phyloP scores from a whole-genome alignment of 2,329 filamentous ascomycete species.

The Trichoderma citrinoviride region DNA sequence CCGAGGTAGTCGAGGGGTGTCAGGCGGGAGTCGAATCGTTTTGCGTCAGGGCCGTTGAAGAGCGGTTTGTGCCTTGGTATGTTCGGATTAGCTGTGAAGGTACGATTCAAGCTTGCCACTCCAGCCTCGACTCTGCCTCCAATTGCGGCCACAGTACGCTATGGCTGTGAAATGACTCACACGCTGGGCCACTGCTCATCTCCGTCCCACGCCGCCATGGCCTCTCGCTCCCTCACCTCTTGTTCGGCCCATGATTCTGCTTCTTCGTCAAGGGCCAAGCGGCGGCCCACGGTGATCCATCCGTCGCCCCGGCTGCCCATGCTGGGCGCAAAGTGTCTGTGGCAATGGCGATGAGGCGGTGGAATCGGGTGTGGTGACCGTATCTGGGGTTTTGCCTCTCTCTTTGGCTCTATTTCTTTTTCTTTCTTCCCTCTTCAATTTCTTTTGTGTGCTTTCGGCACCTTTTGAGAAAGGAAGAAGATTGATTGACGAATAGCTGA shows the following conservation, averaged over 20 bases:
- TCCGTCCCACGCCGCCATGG: conserved; percentile 34
- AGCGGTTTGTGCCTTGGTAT: conserved; percentile 32
- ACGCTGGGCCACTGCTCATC: conserved; percentile 37
- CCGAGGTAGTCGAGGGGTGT: conserved; percentile 39
- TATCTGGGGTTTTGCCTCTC: neutral
- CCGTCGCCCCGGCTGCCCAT: conserved; percentile 34
- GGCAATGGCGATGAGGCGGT: neutral
- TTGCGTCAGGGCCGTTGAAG: conserved; percentile 34
- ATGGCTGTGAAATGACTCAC: conserved; percentile 27
- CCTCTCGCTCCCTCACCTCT: conserved; percentile 32
- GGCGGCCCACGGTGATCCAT: conserved; percentile 36
- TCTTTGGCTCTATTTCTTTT: neutral
- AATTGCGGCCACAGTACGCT: neutral
- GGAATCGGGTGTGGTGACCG: neutral
- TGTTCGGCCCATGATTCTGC: conserved; percentile 30
- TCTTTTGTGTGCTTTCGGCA: neutral
- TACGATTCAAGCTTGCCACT: neutral
- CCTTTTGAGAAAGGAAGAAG: neutral
- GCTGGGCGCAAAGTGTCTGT: neutral
- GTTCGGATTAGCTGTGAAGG: neutral
- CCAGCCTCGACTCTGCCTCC: neutral
- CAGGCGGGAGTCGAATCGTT: conserved; percentile 36
- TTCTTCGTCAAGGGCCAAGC: conserved; percentile 26
- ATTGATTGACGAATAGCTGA: neutral
- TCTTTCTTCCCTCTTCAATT: neutral